Conservation (phyloP, 2,329 filamentous ascomycete genomes). For the Xylariaceae sp. region DNA sequence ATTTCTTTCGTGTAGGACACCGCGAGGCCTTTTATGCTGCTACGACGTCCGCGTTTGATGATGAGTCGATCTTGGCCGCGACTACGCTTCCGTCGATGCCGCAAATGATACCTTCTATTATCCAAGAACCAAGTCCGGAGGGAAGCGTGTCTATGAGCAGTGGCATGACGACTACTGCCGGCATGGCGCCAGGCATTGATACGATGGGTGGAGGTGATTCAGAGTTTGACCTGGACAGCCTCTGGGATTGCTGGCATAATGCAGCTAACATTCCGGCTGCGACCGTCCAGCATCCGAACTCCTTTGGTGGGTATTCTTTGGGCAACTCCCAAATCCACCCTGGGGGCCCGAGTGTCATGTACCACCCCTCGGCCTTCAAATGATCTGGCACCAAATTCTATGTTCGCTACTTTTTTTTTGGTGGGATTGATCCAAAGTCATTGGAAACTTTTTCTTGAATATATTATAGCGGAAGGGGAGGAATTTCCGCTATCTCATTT, state of each 20-base stretch:
- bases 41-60: slow-evolving; percentile 16
- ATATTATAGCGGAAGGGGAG: slow-evolving; percentile 1
- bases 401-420: too few relatives aligned
- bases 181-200: slow-evolving; percentile 24
- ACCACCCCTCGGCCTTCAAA: slow-evolving; percentile 15
- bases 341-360: slow-evolving; percentile 18
- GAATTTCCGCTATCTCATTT: neutral
- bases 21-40: slow-evolving; percentile 14
- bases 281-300: neutral
- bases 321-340: slow-evolving; percentile 13
- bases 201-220: slow-evolving; percentile 26
- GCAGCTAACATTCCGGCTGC: slow-evolving; percentile 1
- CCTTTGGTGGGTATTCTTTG: slow-evolving; percentile 7
- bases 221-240: slow-evolving; percentile 18
- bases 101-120: slow-evolving; percentile 23
- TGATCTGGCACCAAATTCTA: slow-evolving; percentile 3
- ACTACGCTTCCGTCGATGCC: slow-evolving; percentile 10
- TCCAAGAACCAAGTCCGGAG: slow-evolving; percentile 32
- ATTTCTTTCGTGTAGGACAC: slow-evolving; percentile 25
- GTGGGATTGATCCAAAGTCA: neutral
- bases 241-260: slow-evolving; percentile 17
- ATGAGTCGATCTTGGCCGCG: slow-evolving; percentile 15
- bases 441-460: neutral
- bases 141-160: slow-evolving; percentile 26
- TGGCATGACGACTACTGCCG: slow-evolving; percentile 18